A percentile compares a stretch with the other conserved stretches of the same genome.
Conservation (phyloP, 495 filamentous ascomycete species). For the Mycothermus thermophilus region DNA sequence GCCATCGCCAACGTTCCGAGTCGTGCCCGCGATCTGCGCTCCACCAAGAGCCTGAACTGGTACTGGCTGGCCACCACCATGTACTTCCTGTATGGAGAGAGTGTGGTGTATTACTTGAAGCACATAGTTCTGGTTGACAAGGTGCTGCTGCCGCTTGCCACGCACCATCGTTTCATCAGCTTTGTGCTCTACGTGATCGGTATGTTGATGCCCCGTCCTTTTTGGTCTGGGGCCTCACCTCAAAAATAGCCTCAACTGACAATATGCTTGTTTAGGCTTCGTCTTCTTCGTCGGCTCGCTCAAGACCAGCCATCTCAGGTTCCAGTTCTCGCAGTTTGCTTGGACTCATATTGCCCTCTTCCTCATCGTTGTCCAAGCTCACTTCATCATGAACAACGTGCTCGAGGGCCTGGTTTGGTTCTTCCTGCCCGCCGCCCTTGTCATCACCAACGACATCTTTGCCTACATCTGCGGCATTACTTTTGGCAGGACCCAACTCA, state of each 20-base stretch:
- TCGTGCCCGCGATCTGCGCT: slow-evolving; percentile 74
- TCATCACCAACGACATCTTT: slow-evolving; percentile 98
- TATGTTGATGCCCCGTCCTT: slow-evolving; percentile 27
- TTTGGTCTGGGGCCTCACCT: not conserved
- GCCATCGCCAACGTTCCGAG: slow-evolving; percentile 92
- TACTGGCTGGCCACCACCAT: slow-evolving; percentile 97
- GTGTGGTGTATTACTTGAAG: slow-evolving; percentile 99
- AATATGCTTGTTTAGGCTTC: slow-evolving; percentile 66
- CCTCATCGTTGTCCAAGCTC: slow-evolving; percentile 92
- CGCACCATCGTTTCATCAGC: slow-evolving; percentile 96
- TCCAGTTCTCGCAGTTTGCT: slow-evolving; percentile 97
- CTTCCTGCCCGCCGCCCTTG: slow-evolving; percentile 87
- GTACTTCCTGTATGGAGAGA: slow-evolving; percentile 98
- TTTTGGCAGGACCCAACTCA: slow-evolving; percentile 90
- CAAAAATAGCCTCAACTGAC: not conserved
- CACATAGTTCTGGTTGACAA: slow-evolving; percentile 92
- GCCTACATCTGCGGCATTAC: slow-evolving; percentile 96
- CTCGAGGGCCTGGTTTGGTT: slow-evolving; percentile 99
- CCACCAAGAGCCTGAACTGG: slow-evolving; percentile 95
- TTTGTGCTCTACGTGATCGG: slow-evolving; percentile 96
- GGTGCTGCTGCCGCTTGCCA: slow-evolving; percentile 82
- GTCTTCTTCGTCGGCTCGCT: slow-evolving; percentile 97
- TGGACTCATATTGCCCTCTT: slow-evolving; percentile 99
- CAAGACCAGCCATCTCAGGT: slow-evolving; percentile 87
- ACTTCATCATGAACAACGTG: slow-evolving; percentile 99